Evolutionary conservation across 345 rosid genomes (phyloP).

Genomic region (Salix arbutifolia): DNA sequence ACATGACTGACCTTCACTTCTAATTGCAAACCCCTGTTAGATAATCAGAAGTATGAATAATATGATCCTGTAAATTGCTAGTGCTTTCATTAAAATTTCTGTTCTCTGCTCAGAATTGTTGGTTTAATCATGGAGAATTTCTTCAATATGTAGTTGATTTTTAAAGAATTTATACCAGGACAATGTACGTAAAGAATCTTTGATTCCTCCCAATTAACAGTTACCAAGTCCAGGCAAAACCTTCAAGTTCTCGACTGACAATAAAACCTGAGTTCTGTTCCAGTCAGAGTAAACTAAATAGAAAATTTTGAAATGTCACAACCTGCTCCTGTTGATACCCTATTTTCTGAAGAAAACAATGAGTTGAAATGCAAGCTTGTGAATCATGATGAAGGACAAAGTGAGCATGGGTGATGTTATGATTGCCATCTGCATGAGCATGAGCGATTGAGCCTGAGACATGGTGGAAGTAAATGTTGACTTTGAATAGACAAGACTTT

Average conservation of each 20-base stretch:
- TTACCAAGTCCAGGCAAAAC: background rate
- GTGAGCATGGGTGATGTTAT: background rate
- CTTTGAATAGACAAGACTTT: background rate
- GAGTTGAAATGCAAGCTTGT: background rate
- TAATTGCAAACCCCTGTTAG: background rate
- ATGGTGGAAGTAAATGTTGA: background rate
- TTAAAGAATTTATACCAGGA: too few species aligned
- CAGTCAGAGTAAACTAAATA: background rate
- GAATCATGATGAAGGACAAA: background rate
- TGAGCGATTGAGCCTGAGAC: background rate
- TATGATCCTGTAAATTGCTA: background rate
- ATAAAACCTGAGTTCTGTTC: background rate
- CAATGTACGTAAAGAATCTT: background rate
- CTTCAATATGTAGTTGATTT: too few species aligned
- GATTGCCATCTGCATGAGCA: background rate
- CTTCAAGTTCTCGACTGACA: background rate
- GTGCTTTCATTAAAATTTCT: background rate
- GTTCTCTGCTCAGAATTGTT: background rate
- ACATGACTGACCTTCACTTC: constrained; percentile 23
- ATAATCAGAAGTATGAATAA: background rate
- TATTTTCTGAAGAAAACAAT: background rate
- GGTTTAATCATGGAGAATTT: background rate
- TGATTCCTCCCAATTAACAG: background rate
- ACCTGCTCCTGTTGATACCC: background rate
- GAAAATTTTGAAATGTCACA: background rate